These are phyloP conservation scores for Afroboletus lepidellus DNA, from an alignment of 1,284 basidiomycete genomes.

Conservation along the genomic window DNA sequence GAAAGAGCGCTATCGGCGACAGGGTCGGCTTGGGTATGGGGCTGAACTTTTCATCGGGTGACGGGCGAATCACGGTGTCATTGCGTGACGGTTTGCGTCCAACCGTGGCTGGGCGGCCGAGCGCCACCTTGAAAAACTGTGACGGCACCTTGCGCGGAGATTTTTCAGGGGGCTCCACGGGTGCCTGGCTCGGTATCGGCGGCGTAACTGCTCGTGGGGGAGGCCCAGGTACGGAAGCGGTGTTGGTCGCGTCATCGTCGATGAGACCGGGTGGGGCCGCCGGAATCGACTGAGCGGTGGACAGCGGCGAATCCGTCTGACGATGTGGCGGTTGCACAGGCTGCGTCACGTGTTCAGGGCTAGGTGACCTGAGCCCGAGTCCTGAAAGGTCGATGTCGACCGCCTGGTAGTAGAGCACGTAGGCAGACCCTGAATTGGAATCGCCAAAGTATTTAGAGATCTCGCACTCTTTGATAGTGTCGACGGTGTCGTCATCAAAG, in stretches of 20 bases:
- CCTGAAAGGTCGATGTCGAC: slow-evolving; percentile 74
- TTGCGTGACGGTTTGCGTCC: slow-evolving; percentile 13
- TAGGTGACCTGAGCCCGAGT: slow-evolving; percentile 57
- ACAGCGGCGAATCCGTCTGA: slow-evolving; percentile 26
- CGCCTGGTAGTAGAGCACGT: slow-evolving; percentile 97
- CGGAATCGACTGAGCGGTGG: slow-evolving; percentile 32
- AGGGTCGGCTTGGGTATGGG: slow-evolving; percentile 2
- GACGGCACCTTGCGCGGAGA: slow-evolving; percentile 31
- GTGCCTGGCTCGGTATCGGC: slow-evolving; percentile 6
- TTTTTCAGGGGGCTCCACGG: slow-evolving; percentile 18
- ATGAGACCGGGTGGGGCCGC: slow-evolving; percentile 52
- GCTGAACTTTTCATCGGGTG: slow-evolving; percentile 19
- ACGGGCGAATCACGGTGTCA: slow-evolving; percentile 7
- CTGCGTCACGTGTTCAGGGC: slow-evolving; percentile 24
- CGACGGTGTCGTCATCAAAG: slow-evolving; percentile 95
- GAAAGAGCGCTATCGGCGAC: slow-evolving; percentile 13
- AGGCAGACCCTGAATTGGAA: slow-evolving; percentile 84
- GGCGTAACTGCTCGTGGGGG: slow-evolving; percentile 27
- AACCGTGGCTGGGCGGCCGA: slow-evolving; percentile 12
- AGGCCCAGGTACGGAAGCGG: slow-evolving; percentile 36
- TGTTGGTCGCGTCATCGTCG: slow-evolving; percentile 35
- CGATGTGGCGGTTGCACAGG: slow-evolving; percentile 16
- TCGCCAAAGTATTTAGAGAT: slow-evolving; percentile 96
- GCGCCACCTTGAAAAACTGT: slow-evolving; percentile 14
- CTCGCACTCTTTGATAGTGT: slow-evolving; percentile 83